phyloP scores from a whole-genome alignment of 2,329 filamentous ascomycete species.

The Trichophyton simii region DNA sequence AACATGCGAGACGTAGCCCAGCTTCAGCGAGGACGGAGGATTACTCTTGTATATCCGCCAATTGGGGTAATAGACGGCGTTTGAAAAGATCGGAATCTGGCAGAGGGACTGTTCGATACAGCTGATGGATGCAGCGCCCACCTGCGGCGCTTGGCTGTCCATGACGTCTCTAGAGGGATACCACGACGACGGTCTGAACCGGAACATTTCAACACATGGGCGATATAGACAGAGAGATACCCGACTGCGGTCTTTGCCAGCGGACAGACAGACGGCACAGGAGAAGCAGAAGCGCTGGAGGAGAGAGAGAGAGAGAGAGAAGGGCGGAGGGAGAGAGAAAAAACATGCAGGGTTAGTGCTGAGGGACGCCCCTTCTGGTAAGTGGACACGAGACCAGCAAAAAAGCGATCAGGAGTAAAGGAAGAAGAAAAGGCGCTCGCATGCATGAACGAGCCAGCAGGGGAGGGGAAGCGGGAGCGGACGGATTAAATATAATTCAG shows the following conservation, averaged over 20 bases:
- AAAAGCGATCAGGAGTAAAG: neutral
- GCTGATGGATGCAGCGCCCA: neutral
- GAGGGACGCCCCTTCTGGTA: neutral
- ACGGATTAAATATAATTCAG: neutral
- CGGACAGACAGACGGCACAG: neutral
- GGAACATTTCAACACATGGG: neutral
- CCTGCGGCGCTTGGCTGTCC: neutral
- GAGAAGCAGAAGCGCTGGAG: neutral
- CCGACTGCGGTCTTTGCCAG: neutral
- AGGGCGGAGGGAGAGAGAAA: neutral
- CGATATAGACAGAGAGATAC: neutral
- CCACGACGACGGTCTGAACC: neutral
- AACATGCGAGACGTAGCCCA: conserved; percentile 65
- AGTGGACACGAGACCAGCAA: neutral
- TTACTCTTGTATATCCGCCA: conserved; percentile 59
- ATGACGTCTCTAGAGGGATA: neutral
- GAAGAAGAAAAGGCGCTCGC: neutral
- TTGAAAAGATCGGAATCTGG: conserved; percentile 37
- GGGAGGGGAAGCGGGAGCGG: neutral
- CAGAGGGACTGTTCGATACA: neutral
- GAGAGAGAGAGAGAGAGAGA: too few relatives aligned
- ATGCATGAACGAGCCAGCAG: neutral
- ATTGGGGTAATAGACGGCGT: conserved; percentile 79
- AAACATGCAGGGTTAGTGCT: neutral
- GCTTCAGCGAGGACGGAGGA: conserved; percentile 60